Base-by-base conservation (phyloP, 202 grass and related monocot species). In the Tripidium arundinaceum region DNA sequence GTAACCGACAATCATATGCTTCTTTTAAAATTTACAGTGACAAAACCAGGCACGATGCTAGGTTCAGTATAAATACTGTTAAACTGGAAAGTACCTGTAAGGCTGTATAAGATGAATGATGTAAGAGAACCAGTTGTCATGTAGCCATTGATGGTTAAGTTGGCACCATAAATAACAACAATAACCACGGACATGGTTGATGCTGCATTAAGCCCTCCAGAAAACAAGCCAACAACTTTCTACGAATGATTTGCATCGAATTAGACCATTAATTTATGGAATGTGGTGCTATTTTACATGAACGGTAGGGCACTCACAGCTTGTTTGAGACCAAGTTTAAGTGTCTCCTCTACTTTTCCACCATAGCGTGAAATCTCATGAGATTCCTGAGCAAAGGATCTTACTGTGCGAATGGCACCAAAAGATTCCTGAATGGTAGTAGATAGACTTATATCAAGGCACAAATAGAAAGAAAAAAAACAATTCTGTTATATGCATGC, bases 121-220 rank as follows among this genome's bases (percentile, higher is more conserved):
- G 96, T 99, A 79, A 99, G 96, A 86, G 81, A 94, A 83, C 96
- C 96, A 76, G 88, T 90, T 85, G 96, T 95, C 96, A 99, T 99
- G 77, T 82, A 91, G 29, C 96, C 92, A 58, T 88, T 90, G 79
- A 99, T 99, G 40, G 96, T 93, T 88, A 99, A 93, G 61, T 93
- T 93, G 85, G 96, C 92, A 11, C 96, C 96, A 84, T 93, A 99
- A 85, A 99, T 93, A 74, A 99, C 88, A 18, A 99, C 92, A 77
- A 84, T 57, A 61, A 99, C 80, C 60, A 99, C 90, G 10, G 96
- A 99, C 65, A 99, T 41, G 47, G 96, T 99, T 57, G 96, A 91
- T 33, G 96, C 92, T 70, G 96, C 96, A 85, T 91, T 99, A 70
- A 99, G 83, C 83, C 96, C 96, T 87, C 96, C 96, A 79, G 92